Percentiles rank a stretch among this genome's conserved stretches.
These are phyloP conservation scores for Rhodosorus marinus DNA, from an alignment of 23 red algal genomes.

Conservation along the genomic window DNA sequence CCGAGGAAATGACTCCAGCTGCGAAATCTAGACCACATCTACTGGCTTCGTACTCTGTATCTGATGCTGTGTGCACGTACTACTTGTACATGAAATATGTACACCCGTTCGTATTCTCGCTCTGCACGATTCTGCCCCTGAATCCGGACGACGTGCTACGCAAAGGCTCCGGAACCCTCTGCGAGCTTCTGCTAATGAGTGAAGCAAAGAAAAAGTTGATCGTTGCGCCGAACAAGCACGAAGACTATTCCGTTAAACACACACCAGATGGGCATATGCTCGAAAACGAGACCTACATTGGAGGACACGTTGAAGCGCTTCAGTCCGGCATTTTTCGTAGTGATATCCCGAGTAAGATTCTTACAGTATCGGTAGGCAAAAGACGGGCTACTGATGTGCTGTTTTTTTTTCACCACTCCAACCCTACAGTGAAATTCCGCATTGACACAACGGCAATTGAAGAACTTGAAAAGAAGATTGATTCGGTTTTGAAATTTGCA, in stretches of 20 bases:
- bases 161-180: slow-evolving; percentile 90
- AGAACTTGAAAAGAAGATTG: slow-evolving; percentile 32
- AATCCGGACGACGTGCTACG: slow-evolving; percentile 92
- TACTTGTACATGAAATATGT: slow-evolving; percentile 94
- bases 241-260: slow-evolving; percentile 13
- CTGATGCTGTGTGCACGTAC: slow-evolving; percentile 94
- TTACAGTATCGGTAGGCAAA: not conserved
- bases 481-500: slow-evolving; percentile 41
- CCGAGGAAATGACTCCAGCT: slow-evolving; percentile 89
- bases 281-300: slow-evolving; percentile 93
- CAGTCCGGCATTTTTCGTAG: slow-evolving; percentile 84
- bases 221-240: slow-evolving; percentile 80
- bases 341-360: slow-evolving; percentile 72
- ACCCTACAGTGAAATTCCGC: slow-evolving; percentile 17
- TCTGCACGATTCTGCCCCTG: slow-evolving; percentile 86
- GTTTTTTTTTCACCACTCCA: too few species aligned
- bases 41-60: slow-evolving; percentile 90
- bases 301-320: slow-evolving; percentile 96
- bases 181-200: slow-evolving; percentile 87
- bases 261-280: slow-evolving; percentile 66
- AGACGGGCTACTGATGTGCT: not conserved
- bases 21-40: slow-evolving; percentile 40
- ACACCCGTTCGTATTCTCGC: slow-evolving; percentile 78
- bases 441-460: slow-evolving; percentile 40
- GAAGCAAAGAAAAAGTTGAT: slow-evolving; percentile 55